Evolutionary conservation across 331 rosid species (phyloP).

Genomic region (Prunus yedoensis): DNA sequence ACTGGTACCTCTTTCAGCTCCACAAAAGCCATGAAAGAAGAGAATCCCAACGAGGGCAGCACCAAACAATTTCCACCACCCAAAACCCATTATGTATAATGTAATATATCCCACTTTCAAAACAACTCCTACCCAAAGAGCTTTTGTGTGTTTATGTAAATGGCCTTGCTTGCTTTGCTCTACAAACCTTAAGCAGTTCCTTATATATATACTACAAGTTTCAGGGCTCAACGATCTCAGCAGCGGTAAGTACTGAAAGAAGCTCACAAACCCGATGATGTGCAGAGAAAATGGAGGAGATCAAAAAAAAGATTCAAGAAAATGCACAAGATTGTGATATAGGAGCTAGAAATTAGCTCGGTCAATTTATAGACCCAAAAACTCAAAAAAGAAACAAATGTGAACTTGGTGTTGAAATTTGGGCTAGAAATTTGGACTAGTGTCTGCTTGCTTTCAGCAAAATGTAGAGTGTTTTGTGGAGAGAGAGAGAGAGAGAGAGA

Average conservation of each 20-base stretch:
- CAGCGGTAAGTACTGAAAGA: background rate
- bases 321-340: slow-evolving; percentile 27
- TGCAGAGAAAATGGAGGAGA: background rate
- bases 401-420: too few relatives aligned
- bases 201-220: background rate
- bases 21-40: slow-evolving; percentile 34
- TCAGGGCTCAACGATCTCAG: background rate
- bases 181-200: background rate
- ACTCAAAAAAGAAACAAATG: too few relatives aligned
- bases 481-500: too few relatives aligned
- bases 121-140: background rate
- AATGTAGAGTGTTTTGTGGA: too few relatives aligned
- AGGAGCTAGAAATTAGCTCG: background rate
- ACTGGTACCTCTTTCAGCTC: slow-evolving; percentile 40
- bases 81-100: slow-evolving; percentile 30
- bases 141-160: background rate
- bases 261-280: background rate
- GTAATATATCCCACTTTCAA: background rate
- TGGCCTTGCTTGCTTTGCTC: background rate
- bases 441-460: too few relatives aligned
- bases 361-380: slow-evolving; percentile 1
- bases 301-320: slow-evolving; percentile 21
- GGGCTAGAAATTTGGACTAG: too few relatives aligned
- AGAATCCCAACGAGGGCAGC: slow-evolving; percentile 33
- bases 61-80: slow-evolving; percentile 40